phyloP scores from a whole-genome alignment of 164 flowering plant species.

The Euptelea pleiosperma region DNA sequence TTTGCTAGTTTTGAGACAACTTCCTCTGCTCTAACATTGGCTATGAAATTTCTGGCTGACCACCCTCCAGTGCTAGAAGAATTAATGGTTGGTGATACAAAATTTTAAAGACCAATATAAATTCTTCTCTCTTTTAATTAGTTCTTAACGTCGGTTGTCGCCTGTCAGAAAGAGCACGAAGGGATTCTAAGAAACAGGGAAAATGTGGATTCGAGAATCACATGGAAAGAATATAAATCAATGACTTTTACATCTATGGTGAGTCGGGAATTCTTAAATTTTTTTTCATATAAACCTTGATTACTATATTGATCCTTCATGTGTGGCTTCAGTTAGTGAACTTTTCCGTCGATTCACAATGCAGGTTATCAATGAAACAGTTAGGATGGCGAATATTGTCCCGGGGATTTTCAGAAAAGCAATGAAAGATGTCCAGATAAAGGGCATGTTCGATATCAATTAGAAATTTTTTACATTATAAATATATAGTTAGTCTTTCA shows the following conservation, averaged over 20 bases:
- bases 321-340: neutral
- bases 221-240: conserved; percentile 41
- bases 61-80: conserved; percentile 58
- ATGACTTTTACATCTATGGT: conserved; percentile 38
- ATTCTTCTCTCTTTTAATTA: neutral
- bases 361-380: conserved; percentile 75
- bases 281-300: neutral
- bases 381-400: conserved; percentile 68
- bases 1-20: conserved; percentile 37
- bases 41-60: conserved; percentile 28
- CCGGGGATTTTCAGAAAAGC: conserved; percentile 69
- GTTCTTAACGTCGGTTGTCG: neutral
- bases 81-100: conserved; percentile 43
- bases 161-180: conserved; percentile 30
- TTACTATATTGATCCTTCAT: neutral
- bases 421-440: conserved; percentile 44
- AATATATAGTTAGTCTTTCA: no score
- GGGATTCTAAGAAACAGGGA: conserved; percentile 23
- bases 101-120: no score
- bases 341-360: conserved; percentile 10
- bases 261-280: neutral
- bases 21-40: conserved; percentile 23
- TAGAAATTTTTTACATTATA: no score
- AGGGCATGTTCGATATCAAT: no score
- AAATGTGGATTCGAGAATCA: conserved; percentile 18